These are phyloP conservation scores for Trametes polyzona DNA, from an alignment of 1,284 basidiomycete genomes.

Conservation along the genomic window DNA sequence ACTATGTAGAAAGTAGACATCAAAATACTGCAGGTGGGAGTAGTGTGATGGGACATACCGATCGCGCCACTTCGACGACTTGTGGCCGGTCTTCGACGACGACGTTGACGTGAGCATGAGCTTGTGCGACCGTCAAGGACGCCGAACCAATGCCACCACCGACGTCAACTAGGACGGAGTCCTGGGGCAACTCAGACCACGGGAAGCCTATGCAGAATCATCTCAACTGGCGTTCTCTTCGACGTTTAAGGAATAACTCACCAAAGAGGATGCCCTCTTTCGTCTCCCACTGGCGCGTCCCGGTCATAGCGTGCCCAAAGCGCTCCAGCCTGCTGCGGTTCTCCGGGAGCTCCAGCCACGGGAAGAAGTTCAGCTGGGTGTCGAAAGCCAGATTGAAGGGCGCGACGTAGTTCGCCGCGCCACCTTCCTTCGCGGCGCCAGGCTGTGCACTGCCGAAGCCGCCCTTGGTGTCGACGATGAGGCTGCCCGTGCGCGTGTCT, in stretches of 20 bases:
- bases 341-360: conserved; percentile 32
- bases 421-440: conserved; percentile 6
- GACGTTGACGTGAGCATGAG: conserved; percentile 55
- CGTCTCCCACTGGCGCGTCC: conserved; percentile 28
- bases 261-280: conserved; percentile 29
- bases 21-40: conserved; percentile 1
- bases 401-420: conserved; percentile 26
- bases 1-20: conserved; percentile 18
- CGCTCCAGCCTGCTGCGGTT: conserved; percentile 26
- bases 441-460: conserved; percentile 30
- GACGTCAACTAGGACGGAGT: conserved; percentile 65
- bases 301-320: conserved; percentile 33
- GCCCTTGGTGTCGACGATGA: conserved; percentile 27
- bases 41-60: conserved; percentile 34
- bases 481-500: conserved; percentile 1
- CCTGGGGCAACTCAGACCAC: conserved; percentile 55
- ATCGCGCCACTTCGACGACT: conserved; percentile 63
- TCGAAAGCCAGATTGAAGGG: conserved; percentile 34
- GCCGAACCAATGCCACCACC: conserved; percentile 75
- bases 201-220: conserved; percentile 47
- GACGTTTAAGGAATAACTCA: no score
- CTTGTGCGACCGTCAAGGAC: conserved; percentile 61
- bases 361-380: conserved; percentile 27
- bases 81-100: conserved; percentile 69
- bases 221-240: conserved; percentile 28